A percentile compares a stretch with the other conserved stretches of the same genome.
These are phyloP conservation scores for Ustilago sp. DNA, from an alignment of 1,284 basidiomycete species.

Conservation along the genomic window DNA sequence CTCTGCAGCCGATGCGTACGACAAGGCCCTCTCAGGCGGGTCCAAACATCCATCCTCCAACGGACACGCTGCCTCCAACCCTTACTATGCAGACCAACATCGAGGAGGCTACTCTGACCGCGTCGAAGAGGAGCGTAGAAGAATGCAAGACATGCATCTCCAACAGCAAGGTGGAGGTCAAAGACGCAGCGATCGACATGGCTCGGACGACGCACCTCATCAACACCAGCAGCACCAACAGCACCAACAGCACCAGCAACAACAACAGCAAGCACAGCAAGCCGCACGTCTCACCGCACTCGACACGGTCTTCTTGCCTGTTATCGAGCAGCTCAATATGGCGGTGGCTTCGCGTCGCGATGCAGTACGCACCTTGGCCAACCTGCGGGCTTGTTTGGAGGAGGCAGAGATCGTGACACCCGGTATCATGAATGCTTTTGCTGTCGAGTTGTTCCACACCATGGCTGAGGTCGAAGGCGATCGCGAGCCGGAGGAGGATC, in stretches of 20 bases:
- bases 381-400: slow-evolving; percentile 49
- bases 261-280: slow-evolving; percentile 24
- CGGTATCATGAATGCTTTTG: slow-evolving; percentile 64
- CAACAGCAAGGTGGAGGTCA: slow-evolving; percentile 7
- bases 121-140: slow-evolving; percentile 47
- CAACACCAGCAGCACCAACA: slow-evolving; percentile 30
- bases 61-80: slow-evolving; percentile 27
- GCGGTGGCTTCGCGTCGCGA: slow-evolving; percentile 57
- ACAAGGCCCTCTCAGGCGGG: slow-evolving; percentile 40
- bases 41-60: slow-evolving; percentile 19
- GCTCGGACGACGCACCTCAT: slow-evolving; percentile 5
- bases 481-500: slow-evolving; percentile 46
- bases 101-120: slow-evolving; percentile 19
- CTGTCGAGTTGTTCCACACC: slow-evolving; percentile 63
- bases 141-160: slow-evolving; percentile 51
- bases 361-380: slow-evolving; percentile 53
- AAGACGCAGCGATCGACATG: slow-evolving; percentile 7
- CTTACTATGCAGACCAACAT: slow-evolving; percentile 29
- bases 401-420: slow-evolving; percentile 62
- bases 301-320: slow-evolving; percentile 61
- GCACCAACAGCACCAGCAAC: slow-evolving; percentile 9
- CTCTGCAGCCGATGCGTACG: slow-evolving; percentile 50
- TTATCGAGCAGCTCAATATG: slow-evolving; percentile 61
- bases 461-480: slow-evolving; percentile 59
- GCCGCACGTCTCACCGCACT: slow-evolving; percentile 52